Evolutionary conservation across 2,329 filamentous ascomycete species (phyloP).

Genomic region (Aspergillus pseudoterreus): DNA sequence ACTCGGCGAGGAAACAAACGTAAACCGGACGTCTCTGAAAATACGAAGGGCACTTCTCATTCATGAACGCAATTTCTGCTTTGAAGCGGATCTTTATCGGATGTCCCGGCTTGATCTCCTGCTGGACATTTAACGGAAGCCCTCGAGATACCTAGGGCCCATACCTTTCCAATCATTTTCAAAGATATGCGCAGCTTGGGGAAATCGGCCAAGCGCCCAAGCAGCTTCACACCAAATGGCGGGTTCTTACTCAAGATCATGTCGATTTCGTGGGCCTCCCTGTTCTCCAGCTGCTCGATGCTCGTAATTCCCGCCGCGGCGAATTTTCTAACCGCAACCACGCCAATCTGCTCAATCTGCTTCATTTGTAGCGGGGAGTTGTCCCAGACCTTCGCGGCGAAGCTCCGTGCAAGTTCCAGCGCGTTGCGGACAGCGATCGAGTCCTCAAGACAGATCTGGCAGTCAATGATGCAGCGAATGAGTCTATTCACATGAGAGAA

Average conservation of each 20-base stretch:
- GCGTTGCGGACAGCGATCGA: slow-evolving; percentile 64
- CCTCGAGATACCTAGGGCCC: slow-evolving; percentile 20
- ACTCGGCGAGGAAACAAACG: slow-evolving; percentile 71
- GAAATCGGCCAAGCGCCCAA: slow-evolving; percentile 64
- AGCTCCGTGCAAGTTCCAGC: slow-evolving; percentile 72
- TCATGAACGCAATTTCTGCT: slow-evolving; percentile 67
- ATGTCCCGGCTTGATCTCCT: slow-evolving; percentile 36
- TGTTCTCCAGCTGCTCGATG: slow-evolving; percentile 64
- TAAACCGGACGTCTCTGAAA: slow-evolving; percentile 66
- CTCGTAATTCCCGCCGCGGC: slow-evolving; percentile 65
- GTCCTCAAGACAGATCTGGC: slow-evolving; percentile 61
- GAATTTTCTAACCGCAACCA: slow-evolving; percentile 71
- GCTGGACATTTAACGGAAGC: slow-evolving; percentile 5
- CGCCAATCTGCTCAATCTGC: slow-evolving; percentile 76
- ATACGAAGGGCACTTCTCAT: slow-evolving; percentile 55
- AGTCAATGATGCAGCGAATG: slow-evolving; percentile 73
- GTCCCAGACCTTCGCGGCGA: slow-evolving; percentile 78
- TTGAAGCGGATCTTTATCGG: slow-evolving; percentile 60
- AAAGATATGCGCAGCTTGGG: slow-evolving; percentile 61
- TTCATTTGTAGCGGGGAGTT: slow-evolving; percentile 74
- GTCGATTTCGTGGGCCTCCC: slow-evolving; percentile 72
- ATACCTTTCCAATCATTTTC: slow-evolving; percentile 48
- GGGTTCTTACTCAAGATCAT: slow-evolving; percentile 72
- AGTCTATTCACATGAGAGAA: slow-evolving; percentile 68
- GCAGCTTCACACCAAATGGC: slow-evolving; percentile 71